Percentiles rank a stretch among this genome's conserved stretches.
phyloP scores from a whole-genome alignment of 2,329 filamentous ascomycete genomes.

The Fusarium tricinctum region DNA sequence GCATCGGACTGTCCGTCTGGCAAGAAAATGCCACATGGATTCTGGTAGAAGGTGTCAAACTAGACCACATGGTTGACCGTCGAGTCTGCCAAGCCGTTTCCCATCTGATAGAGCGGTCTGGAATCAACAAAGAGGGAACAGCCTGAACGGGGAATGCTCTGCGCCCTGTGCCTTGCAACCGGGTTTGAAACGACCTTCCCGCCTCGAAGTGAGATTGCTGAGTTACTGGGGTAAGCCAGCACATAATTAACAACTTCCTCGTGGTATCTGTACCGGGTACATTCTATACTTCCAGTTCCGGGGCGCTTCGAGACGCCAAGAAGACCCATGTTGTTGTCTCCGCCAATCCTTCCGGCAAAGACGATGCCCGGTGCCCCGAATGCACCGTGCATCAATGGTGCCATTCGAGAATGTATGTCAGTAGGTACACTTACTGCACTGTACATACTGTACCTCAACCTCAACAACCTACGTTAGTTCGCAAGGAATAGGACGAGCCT shows the following conservation, averaged over 20 bases:
- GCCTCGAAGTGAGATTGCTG: slow-evolving; percentile 28
- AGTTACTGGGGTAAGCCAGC: slow-evolving; percentile 32
- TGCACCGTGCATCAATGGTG: slow-evolving; percentile 39
- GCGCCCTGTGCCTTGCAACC: slow-evolving; percentile 29
- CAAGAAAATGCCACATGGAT: slow-evolving; percentile 16
- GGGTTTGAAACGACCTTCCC: slow-evolving; percentile 18
- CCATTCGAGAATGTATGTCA: slow-evolving; percentile 33
- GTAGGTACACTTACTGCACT: slow-evolving; percentile 5
- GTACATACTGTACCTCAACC: slow-evolving; percentile 3
- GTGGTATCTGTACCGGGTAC: slow-evolving; percentile 28
- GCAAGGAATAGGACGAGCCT: slow-evolving; percentile 22
- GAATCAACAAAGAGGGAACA: not conserved
- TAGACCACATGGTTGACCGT: slow-evolving; percentile 7
- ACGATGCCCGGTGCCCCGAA: slow-evolving; percentile 18
- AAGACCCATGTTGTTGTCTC: slow-evolving; percentile 34
- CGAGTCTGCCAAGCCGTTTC: slow-evolving; percentile 2
- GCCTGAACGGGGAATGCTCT: slow-evolving; percentile 28
- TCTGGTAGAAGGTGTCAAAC: slow-evolving; percentile 16
- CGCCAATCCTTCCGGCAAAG: slow-evolving; percentile 34
- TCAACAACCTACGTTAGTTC: slow-evolving; percentile 22
- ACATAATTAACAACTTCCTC: slow-evolving; percentile 6
- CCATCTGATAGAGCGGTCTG: slow-evolving; percentile 21
- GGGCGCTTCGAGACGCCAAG: slow-evolving; percentile 17
- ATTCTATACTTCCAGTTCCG: slow-evolving; percentile 37
- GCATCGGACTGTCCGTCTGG: slow-evolving; percentile 31